Percentiles rank a stretch among this genome's conserved stretches.
These are phyloP conservation scores for Cytospora piceicola DNA, from an alignment of 2,329 filamentous ascomycete species.

Conservation along the genomic window DNA sequence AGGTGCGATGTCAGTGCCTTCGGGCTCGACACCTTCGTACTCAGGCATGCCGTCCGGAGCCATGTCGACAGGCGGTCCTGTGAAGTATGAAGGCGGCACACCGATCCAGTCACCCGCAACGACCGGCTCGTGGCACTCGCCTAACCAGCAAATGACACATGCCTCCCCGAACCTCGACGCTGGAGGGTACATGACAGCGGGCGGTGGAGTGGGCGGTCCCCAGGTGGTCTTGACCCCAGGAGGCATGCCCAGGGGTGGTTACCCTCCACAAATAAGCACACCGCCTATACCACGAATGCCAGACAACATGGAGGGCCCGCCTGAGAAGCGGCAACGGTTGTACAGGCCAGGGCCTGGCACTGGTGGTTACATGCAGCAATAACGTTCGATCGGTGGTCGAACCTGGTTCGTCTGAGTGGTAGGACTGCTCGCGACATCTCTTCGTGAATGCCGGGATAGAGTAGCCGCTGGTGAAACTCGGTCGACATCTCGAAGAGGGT, in stretches of 20 bases:
- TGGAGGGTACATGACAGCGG: slow-evolving; percentile 40
- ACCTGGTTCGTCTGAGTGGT: not conserved
- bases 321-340: slow-evolving; percentile 58
- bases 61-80: slow-evolving; percentile 39
- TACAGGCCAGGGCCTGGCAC: slow-evolving; percentile 47
- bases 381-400: slow-evolving; percentile 24
- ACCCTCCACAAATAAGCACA: slow-evolving; percentile 38
- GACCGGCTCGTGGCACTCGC: slow-evolving; percentile 55
- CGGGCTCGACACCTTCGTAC: slow-evolving; percentile 32
- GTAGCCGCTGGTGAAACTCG: slow-evolving; percentile 15
- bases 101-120: slow-evolving; percentile 59
- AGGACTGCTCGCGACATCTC: not conserved
- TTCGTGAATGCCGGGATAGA: not conserved
- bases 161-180: slow-evolving; percentile 51
- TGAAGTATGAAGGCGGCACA: slow-evolving; percentile 57
- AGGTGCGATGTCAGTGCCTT: slow-evolving; percentile 33
- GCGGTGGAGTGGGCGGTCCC: slow-evolving; percentile 50
- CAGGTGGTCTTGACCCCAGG: slow-evolving; percentile 46
- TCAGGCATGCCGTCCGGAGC: slow-evolving; percentile 41
- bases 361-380: slow-evolving; percentile 46
- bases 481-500: not conserved
- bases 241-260: slow-evolving; percentile 40
- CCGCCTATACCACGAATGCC: slow-evolving; percentile 40
- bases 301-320: slow-evolving; percentile 46
- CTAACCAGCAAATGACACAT: slow-evolving; percentile 53